phyloP scores from a whole-genome alignment of 768 basidiomycete genomes.

The Boletus rex-veris region DNA sequence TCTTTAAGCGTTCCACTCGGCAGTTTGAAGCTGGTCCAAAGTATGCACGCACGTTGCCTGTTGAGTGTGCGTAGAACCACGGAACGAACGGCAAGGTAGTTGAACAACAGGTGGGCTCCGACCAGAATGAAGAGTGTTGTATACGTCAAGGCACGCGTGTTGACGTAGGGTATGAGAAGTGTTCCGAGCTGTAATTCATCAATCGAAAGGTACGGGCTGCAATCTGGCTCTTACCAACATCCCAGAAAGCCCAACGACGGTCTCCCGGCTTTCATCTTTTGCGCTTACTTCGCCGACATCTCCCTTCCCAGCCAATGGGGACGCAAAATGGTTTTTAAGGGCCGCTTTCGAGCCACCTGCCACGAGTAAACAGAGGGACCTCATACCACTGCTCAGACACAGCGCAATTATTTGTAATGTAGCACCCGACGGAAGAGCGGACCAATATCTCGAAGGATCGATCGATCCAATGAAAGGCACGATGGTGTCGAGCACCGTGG shows the following conservation, averaged over 20 bases:
- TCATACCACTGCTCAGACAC: constrained; percentile 56
- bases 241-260: constrained; percentile 61
- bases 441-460: constrained; percentile 30
- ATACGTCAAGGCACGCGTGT: constrained; percentile 47
- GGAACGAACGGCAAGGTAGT: constrained; percentile 58
- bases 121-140: constrained; percentile 49
- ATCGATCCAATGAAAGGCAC: constrained; percentile 49
- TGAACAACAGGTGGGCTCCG: constrained; percentile 51
- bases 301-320: constrained; percentile 46
- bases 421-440: constrained; percentile 27
- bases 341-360: constrained; percentile 71
- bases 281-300: constrained; percentile 71
- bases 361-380: constrained; percentile 58
- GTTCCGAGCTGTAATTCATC: constrained; percentile 48
- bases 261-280: constrained; percentile 71
- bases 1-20: constrained; percentile 5
- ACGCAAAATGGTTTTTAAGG: constrained; percentile 63
- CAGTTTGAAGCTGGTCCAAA: constrained; percentile 39
- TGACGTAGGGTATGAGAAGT: constrained; percentile 54
- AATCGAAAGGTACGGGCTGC: not conserved
- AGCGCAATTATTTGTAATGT: constrained; percentile 45
- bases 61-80: constrained; percentile 58
- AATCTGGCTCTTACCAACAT: constrained; percentile 50
- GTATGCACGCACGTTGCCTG: constrained; percentile 52
- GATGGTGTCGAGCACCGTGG: constrained; percentile 56